A percentile compares a stretch with the other conserved stretches of the same genome.
Evolutionary conservation across 1,139 yeast species (phyloP).

Genomic region (Geotrichum citri-aurantii): DNA sequence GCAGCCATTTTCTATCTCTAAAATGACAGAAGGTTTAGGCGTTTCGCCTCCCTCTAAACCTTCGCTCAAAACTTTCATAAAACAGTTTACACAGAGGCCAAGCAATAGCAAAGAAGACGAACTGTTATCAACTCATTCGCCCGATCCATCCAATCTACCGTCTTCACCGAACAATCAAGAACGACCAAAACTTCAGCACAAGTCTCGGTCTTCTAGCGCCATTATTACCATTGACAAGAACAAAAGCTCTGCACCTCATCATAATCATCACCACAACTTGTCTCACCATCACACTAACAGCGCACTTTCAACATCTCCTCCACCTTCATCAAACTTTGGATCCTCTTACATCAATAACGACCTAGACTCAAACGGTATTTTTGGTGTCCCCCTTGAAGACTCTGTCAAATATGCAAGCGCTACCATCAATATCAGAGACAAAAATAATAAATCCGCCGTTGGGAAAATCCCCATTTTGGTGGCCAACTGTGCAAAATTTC

Average conservation of each 20-base stretch:
- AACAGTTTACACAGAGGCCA: conserved; percentile 36
- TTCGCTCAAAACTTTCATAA: conserved; percentile 42
- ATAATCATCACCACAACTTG: too few species aligned
- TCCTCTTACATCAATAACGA: conserved; percentile 27
- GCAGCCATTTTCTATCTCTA: not conserved
- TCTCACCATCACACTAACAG: conserved; percentile 4
- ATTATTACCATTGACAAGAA: conserved; percentile 15
- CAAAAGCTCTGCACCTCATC: conserved; percentile 2
- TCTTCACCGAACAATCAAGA: not conserved
- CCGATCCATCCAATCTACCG: not conserved
- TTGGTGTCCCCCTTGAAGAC: conserved; percentile 74
- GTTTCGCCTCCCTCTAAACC: conserved; percentile 34
- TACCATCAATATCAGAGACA: conserved; percentile 55
- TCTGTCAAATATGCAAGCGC: conserved; percentile 74
- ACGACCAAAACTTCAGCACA: conserved; percentile 30
- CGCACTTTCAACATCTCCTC: conserved; percentile 11
- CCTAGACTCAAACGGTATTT: conserved; percentile 45
- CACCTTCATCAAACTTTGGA: conserved; percentile 23
- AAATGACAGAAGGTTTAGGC: conserved; percentile 14
- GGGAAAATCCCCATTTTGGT: conserved; percentile 87
- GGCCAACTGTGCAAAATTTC: conserved; percentile 85
- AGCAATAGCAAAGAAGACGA: conserved; percentile 18
- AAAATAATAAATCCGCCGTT: conserved; percentile 49
- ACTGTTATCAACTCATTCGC: conserved; percentile 8
- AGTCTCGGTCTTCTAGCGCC: conserved; percentile 31